These are phyloP conservation scores for Conringia planisiliqua DNA, from an alignment of 345 rosid genomes.

Conservation along the genomic window DNA sequence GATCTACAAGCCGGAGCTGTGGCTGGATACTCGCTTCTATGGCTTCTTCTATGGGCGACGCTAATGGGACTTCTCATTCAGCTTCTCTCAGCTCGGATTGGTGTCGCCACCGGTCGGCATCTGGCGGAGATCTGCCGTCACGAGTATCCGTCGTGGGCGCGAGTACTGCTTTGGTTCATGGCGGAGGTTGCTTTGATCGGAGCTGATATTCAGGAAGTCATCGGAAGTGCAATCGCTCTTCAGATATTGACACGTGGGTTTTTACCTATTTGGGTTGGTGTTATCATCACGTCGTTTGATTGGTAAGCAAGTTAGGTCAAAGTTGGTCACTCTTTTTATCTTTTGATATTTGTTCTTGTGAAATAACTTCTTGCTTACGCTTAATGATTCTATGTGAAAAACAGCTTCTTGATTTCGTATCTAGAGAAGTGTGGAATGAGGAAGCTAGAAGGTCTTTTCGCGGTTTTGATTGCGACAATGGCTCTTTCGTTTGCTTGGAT, in stretches of 20 bases:
- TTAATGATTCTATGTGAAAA: neutral
- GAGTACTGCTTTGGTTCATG: constrained; percentile 77
- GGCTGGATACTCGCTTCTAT: constrained; percentile 81
- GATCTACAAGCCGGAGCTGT: constrained; percentile 92
- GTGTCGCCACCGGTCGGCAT: constrained; percentile 85
- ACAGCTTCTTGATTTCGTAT: constrained; percentile 69
- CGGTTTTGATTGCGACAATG: constrained; percentile 69
- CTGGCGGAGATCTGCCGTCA: constrained; percentile 84
- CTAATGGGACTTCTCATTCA: constrained; percentile 78
- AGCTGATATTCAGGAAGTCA: constrained; percentile 95
- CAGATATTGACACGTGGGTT: constrained; percentile 83
- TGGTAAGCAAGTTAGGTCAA: constrained; percentile 45
- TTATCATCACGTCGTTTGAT: constrained; percentile 78
- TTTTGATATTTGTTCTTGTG: neutral
- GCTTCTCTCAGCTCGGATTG: constrained; percentile 79
- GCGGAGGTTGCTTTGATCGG: constrained; percentile 91
- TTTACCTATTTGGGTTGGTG: constrained; percentile 88
- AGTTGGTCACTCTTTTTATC: neutral
- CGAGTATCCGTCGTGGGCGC: constrained; percentile 80
- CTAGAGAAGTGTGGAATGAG: constrained; percentile 79
- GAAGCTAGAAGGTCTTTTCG: constrained; percentile 76
- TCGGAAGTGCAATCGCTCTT: constrained; percentile 90
- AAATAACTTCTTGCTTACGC: neutral
- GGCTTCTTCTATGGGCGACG: constrained; percentile 94
- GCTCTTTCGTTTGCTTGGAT: constrained; percentile 82